Evolutionary conservation across 2,329 filamentous ascomycete species (phyloP).

Genomic region (Penicillium sp.): DNA sequence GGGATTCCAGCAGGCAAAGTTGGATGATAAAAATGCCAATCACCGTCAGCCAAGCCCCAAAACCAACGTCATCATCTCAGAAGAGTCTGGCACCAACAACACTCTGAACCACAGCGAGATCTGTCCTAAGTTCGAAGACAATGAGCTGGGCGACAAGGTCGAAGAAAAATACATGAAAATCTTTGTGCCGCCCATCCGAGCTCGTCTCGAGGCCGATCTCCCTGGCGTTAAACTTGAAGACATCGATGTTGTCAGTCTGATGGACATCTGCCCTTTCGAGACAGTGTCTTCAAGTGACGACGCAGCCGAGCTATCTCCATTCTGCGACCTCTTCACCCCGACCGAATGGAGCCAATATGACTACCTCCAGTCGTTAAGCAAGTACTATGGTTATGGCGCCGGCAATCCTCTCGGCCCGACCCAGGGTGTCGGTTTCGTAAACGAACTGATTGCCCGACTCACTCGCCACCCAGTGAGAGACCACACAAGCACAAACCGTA

Average conservation of each 20-base stretch:
- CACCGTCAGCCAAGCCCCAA: slow-evolving; percentile 43
- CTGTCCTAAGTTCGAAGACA: slow-evolving; percentile 62
- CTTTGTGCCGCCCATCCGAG: slow-evolving; percentile 60
- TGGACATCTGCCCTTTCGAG: slow-evolving; percentile 82
- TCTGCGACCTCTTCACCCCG: slow-evolving; percentile 66
- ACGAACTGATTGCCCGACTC: slow-evolving; percentile 75
- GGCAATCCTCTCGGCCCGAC: slow-evolving; percentile 73
- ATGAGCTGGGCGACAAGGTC: slow-evolving; percentile 36
- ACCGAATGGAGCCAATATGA: slow-evolving; percentile 70
- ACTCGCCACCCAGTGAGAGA: slow-evolving; percentile 62
- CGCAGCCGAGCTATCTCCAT: slow-evolving; percentile 52
- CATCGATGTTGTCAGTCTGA: slow-evolving; percentile 59
- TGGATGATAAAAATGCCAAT: slow-evolving; percentile 32
- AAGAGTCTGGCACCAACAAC: slow-evolving; percentile 62
- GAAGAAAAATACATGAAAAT: slow-evolving; percentile 52
- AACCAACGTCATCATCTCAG: slow-evolving; percentile 61
- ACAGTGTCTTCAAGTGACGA: slow-evolving; percentile 56
- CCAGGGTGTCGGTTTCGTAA: slow-evolving; percentile 78
- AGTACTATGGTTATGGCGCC: slow-evolving; percentile 72
- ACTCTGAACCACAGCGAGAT: slow-evolving; percentile 61
- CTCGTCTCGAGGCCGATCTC: slow-evolving; percentile 60
- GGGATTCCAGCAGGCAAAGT: slow-evolving; percentile 58
- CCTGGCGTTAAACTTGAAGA: slow-evolving; percentile 57
- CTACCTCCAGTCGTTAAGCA: slow-evolving; percentile 69
- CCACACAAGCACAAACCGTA: slow-evolving; percentile 66